Conservation (phyloP, 768 basidiomycete genomes). For the Xerocomellus dryophilus region DNA sequence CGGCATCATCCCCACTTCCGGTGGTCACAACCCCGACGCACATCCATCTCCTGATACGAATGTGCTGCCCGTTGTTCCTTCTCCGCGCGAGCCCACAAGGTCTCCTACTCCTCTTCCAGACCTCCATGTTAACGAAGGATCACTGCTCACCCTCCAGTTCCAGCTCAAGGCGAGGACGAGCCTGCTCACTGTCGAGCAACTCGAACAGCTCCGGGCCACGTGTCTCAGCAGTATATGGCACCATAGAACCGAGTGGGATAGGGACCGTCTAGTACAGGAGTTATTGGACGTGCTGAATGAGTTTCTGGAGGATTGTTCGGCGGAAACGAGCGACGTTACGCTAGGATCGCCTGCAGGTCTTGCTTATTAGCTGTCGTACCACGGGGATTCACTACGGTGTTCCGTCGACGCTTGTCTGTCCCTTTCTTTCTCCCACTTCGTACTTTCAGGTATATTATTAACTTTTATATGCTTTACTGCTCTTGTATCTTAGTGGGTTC, state of each 20-base stretch:
- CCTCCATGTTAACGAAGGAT: conserved; percentile 60
- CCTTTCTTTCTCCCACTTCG: too few relatives aligned
- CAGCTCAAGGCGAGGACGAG: conserved; percentile 54
- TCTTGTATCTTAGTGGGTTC: conserved; percentile 21
- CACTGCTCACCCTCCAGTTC: conserved; percentile 47
- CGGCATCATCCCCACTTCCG: too few relatives aligned
- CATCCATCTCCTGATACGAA: conserved; percentile 15
- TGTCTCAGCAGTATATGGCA: conserved; percentile 82
- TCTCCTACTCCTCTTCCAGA: conserved; percentile 72
- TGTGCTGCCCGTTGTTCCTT: conserved; percentile 20
- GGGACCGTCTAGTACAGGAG: conserved; percentile 60
- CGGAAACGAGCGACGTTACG: conserved; percentile 14
- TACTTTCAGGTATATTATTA: conserved; percentile 22
- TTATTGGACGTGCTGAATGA: conserved; percentile 53
- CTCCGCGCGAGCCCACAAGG: conserved; percentile 46
- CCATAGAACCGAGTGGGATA: conserved; percentile 79
- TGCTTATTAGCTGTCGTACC: conserved; percentile 3
- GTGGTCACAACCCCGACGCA: not conserved
- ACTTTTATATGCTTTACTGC: conserved; percentile 13
- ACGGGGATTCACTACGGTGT: not conserved
- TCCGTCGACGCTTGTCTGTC: too few relatives aligned
- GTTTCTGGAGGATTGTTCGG: conserved; percentile 63
- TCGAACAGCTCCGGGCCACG: conserved; percentile 90
- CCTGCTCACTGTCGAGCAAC: conserved; percentile 74
- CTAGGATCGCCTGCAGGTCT: not conserved